phyloP scores from a whole-genome alignment of 2,329 filamentous ascomycete genomes.

The Rugonectria rugulosa region DNA sequence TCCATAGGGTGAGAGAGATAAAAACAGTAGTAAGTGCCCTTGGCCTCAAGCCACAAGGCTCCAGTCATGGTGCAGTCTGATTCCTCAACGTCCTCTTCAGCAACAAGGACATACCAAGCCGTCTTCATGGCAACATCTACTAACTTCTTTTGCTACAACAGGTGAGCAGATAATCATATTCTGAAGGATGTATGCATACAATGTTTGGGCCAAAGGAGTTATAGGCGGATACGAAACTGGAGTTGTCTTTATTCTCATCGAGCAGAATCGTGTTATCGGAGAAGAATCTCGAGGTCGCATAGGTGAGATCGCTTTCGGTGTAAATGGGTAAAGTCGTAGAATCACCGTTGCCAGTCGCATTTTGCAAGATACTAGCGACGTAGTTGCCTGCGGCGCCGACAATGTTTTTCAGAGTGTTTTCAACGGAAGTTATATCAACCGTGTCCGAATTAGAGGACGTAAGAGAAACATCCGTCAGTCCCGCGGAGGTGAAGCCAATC shows the following conservation, averaged over 20 bases:
- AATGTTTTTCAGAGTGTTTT: constrained; percentile 12
- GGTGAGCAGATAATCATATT: neutral
- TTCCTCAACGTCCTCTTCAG: constrained; percentile 5
- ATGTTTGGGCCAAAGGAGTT: neutral
- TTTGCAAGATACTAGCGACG: neutral
- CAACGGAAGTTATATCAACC: constrained; percentile 5
- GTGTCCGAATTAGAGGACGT: neutral
- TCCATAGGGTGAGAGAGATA: neutral
- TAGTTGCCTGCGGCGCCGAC: constrained; percentile 5
- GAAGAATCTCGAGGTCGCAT: constrained; percentile 5
- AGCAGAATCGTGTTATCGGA: constrained; percentile 10
- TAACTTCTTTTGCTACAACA: neutral
- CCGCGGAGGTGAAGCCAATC: constrained; percentile 3
- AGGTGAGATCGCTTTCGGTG: neutral
- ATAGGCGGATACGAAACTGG: constrained; percentile 4
- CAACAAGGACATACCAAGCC: constrained; percentile 7
- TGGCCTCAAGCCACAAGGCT: neutral
- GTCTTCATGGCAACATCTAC: constrained; percentile 8
- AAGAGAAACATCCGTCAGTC: constrained; percentile 1
- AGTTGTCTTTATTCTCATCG: constrained; percentile 6
- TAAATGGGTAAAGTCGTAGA: neutral
- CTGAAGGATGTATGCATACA: neutral
- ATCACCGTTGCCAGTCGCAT: constrained; percentile 1
- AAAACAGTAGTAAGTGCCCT: neutral
- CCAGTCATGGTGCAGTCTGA: neutral